Evolutionary conservation across 352 stramenopile genomes (phyloP), one percentile per base, ranked within the genome.

Genomic region (Blastocystis sp.): DNA sequence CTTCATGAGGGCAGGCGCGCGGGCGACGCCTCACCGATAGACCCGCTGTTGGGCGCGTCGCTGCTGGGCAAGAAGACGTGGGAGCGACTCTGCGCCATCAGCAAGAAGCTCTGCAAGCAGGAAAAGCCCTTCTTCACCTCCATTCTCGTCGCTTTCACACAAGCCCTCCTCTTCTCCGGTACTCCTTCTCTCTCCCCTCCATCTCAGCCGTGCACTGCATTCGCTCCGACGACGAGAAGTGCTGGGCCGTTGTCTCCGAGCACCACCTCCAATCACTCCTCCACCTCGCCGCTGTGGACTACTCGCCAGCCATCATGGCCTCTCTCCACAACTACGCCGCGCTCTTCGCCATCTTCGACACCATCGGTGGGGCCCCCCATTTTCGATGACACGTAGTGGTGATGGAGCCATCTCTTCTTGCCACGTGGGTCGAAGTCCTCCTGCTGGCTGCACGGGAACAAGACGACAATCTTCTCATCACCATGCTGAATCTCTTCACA

Each of bases 311-410:
- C 28, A 34, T 34, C 28, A 34, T 34, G 28, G 11, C 21, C 2
- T 21, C 62, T 2, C 23, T 69, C 10, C 11, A 69, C 23, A n/a
- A 45, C 45, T 79, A 61, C 28, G 28, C 23, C 19, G n/a, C 23
- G 11, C 69, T 79, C 23, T 79, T 79, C 69, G 23, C 28, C 40
- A 19, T 79, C 40, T 79, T 79, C 40, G 69, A 79, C 40, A 41
- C 59, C 21, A 62, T 79, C 38, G 34, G 69, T 34, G 28, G 28
- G 28, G 28, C 28, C 28, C 28, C 28, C 28, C 28, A 34, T 34
- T 34, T 34, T 34, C 0, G 5, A 1, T 76, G 14, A 76, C 17
- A 56, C 45, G 34, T 56, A 76, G 66, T 76, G 17, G 19, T 52
- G n/a, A 76, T 21, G 17, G 66, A 76, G 34, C n/a, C 23, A 21